phyloP scores from a whole-genome alignment of 352 stramenopile genomes.

The Thalassiosira hispida region DNA sequence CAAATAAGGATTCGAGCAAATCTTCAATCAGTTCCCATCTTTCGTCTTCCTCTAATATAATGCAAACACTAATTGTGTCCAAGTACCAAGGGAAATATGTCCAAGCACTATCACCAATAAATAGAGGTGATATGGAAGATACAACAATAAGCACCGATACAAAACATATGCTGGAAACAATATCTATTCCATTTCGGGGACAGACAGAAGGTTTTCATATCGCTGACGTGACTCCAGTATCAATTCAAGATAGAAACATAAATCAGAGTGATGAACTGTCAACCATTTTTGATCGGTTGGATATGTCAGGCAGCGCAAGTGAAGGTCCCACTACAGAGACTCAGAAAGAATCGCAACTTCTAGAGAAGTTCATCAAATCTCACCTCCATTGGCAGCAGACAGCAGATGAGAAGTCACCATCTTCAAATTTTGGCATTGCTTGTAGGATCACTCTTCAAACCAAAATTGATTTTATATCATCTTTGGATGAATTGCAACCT shows the following conservation, averaged over 20 bases:
- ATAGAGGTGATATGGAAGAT: constrained; percentile 22
- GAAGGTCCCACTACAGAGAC: background rate
- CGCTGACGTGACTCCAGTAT: constrained; percentile 25
- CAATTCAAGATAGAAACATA: background rate
- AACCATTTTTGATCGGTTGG: constrained; percentile 4
- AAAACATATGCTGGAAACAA: constrained; percentile 38
- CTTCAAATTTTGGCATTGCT: constrained; percentile 20
- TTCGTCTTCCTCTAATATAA: constrained; percentile 29
- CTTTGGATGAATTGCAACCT: constrained; percentile 2
- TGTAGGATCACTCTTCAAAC: constrained; percentile 51
- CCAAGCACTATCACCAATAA: constrained; percentile 13
- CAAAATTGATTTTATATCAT: constrained; percentile 29
- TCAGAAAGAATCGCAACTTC: constrained; percentile 8
- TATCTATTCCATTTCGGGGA: constrained; percentile 60
- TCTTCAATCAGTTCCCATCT: constrained; percentile 20
- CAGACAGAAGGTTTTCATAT: constrained; percentile 39
- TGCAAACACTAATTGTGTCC: constrained; percentile 38
- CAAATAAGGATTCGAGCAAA: constrained; percentile 13
- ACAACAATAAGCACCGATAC: background rate
- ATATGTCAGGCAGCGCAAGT: constrained; percentile 9
- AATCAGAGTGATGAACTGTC: constrained; percentile 18
- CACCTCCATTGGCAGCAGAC: background rate
- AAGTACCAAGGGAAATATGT: constrained; percentile 45
- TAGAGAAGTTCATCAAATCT: background rate
- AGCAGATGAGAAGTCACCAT: background rate